Evolutionary conservation across 148 eudicot genomes (phyloP), one percentile per base, ranked within the genome.

Genomic region (Rhododendron ovatum): DNA sequence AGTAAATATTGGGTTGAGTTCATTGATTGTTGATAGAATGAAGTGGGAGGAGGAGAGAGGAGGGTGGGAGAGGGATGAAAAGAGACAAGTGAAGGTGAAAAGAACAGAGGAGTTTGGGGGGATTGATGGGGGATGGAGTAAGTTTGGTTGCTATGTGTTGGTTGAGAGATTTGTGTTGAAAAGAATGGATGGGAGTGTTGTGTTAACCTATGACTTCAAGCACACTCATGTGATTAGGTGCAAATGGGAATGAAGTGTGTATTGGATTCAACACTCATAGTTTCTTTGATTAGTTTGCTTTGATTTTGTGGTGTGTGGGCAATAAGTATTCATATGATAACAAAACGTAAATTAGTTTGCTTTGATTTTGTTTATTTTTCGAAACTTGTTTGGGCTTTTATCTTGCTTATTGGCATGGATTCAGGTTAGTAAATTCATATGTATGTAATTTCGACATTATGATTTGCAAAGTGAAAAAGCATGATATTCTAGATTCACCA

Each of bases 21-120:
- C 76, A 35, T 84, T 91, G 74, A 77, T 95, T 84, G 79, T 92
- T 12, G 91, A 92, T 53, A 90, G 96, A 69, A 95, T 95, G 95
- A 90, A 82, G 69, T 94, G 98, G 98, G 98, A 96, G 88, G 88
- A 93, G 87, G 92, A 86, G 71, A 91, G 91, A 71, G 94, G 55
- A 51, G 98, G 95, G 0, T 93, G 94, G 94, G 50, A 67, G 20
- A 85, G 84, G 39, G 83, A 85, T 3, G 88, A 87, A 59, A 91
- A 87, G 6, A 89, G 86, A 65, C 78, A 80, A 69, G 91, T 84
- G 24, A 92, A 82, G 77, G 89, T 94, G 43, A 86, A 83, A 7
- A 91, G 78, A 88, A 90, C 67, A 4, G 94, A 95, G 73, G 92
- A 89, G 61, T 93, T 88, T 86, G 88, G 90, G 9, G 22, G 43